Percentiles rank a stretch among this genome's conserved stretches.
phyloP scores from a whole-genome alignment of 768 basidiomycete species.

The Lactarius indigo region DNA sequence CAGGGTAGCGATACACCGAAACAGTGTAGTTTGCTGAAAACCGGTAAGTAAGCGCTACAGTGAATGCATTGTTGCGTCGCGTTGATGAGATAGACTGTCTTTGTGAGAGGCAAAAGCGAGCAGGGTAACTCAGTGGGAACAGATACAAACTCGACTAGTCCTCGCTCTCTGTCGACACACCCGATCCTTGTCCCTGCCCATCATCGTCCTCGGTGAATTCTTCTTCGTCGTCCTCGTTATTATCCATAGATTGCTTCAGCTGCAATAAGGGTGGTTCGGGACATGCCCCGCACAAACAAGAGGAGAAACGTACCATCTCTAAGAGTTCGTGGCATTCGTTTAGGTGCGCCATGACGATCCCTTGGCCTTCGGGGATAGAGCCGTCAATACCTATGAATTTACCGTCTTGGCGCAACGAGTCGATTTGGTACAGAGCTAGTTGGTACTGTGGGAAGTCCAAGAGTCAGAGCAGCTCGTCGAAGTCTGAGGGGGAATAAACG shows the following conservation, averaged over 20 bases:
- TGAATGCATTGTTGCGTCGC: background rate
- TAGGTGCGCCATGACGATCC: slow-evolving; percentile 91
- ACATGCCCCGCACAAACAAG: background rate
- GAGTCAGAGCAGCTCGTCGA: slow-evolving; percentile 7
- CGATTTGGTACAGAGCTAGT: slow-evolving; percentile 92
- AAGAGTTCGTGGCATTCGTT: slow-evolving; percentile 95
- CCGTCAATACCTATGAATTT: slow-evolving; percentile 90
- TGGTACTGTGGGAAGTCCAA: slow-evolving; percentile 62
- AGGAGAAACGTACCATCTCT: slow-evolving; percentile 74
- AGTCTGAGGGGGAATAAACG: slow-evolving; percentile 31
- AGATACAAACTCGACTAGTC: slow-evolving; percentile 6
- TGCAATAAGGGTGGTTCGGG: slow-evolving; percentile 28
- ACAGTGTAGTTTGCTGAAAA: slow-evolving; percentile 10
- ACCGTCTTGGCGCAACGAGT: slow-evolving; percentile 88
- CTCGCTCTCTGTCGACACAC: slow-evolving; percentile 19
- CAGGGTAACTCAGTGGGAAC: background rate
- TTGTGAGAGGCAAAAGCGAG: background rate
- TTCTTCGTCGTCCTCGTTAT: slow-evolving; percentile 32
- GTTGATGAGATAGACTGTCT: background rate
- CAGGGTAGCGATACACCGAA: slow-evolving; percentile 20
- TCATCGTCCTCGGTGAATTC: slow-evolving; percentile 28
- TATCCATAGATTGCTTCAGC: slow-evolving; percentile 83
- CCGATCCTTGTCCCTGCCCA: slow-evolving; percentile 19
- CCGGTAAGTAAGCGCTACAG: slow-evolving; percentile 10
- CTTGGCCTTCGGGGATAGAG: slow-evolving; percentile 91